Conservation (phyloP, 2,329 filamentous ascomycete species). For the Elsinoe ampelina region DNA sequence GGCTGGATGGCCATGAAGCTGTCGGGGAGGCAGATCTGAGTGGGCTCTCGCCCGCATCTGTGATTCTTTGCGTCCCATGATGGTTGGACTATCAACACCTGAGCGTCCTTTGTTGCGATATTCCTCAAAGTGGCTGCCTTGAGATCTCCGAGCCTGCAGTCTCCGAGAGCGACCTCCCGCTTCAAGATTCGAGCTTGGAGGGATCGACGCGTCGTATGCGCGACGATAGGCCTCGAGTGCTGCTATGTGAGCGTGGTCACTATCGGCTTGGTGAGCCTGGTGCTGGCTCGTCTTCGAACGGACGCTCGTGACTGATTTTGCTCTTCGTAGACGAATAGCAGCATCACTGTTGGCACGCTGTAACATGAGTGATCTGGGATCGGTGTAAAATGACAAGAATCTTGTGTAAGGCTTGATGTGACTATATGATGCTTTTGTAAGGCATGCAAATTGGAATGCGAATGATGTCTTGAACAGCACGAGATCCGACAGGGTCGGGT, state of each 20-base stretch:
- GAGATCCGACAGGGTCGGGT: too few relatives aligned
- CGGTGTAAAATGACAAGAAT: neutral
- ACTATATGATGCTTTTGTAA: neutral
- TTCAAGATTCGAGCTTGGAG: neutral
- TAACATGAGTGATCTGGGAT: conserved; percentile 21
- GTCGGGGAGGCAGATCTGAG: neutral
- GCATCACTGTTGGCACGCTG: conserved; percentile 26
- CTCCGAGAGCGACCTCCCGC: neutral
- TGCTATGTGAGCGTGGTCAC: conserved; percentile 50
- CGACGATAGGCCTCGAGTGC: conserved; percentile 52
- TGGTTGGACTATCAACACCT: neutral
- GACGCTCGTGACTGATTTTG: conserved; percentile 26
- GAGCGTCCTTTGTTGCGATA: conserved; percentile 4
- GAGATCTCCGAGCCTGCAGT: conserved; percentile 19
- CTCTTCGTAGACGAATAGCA: conserved; percentile 24
- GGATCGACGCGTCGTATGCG: conserved; percentile 33
- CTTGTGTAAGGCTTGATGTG: neutral
- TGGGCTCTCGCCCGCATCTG: neutral
- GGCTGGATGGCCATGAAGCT: too few relatives aligned
- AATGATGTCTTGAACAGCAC: neutral
- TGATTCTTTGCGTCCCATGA: neutral
- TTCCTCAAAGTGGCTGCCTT: conserved; percentile 29
- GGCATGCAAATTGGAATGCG: neutral
- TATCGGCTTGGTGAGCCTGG: conserved; percentile 32
- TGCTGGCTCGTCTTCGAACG: conserved; percentile 37